Evolutionary conservation across 768 basidiomycete genomes (phyloP).

Genomic region (Clitopilus passeckerianus): DNA sequence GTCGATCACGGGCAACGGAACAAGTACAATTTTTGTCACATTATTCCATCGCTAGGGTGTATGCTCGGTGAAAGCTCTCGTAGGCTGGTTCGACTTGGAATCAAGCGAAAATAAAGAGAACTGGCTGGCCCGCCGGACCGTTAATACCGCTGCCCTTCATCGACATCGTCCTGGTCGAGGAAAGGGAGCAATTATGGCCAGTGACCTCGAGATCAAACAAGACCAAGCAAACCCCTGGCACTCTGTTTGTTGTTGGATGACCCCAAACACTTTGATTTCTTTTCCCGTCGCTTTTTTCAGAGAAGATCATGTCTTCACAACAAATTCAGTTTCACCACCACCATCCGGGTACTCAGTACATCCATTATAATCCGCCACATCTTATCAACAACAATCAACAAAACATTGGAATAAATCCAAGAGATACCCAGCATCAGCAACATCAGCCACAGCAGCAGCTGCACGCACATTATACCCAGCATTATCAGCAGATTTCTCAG

Average conservation of each 20-base stretch:
- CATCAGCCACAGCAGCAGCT: slow-evolving; percentile 5
- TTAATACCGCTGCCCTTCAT: not conserved
- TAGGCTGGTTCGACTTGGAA: not conserved
- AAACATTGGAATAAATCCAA: slow-evolving; percentile 18
- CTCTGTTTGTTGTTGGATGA: slow-evolving; percentile 9
- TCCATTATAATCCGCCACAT: slow-evolving; percentile 30
- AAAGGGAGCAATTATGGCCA: not conserved
- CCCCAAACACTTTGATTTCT: slow-evolving; percentile 36
- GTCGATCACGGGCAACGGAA: too few species aligned
- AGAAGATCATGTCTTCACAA: slow-evolving; percentile 34
- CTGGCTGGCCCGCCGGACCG: not conserved
- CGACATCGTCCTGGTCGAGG: too few species aligned
- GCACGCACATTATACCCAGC: slow-evolving; percentile 15
- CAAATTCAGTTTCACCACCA: slow-evolving; percentile 28
- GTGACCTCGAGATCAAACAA: slow-evolving; percentile 8
- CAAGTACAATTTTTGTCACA: not conserved
- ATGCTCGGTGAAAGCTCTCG: not conserved
- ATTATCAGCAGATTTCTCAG: slow-evolving; percentile 12
- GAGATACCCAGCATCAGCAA: slow-evolving; percentile 21
- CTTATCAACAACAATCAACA: slow-evolving; percentile 12
- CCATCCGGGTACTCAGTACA: slow-evolving; percentile 27
- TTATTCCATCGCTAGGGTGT: not conserved
- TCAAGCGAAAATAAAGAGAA: not conserved
- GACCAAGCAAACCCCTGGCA: slow-evolving; percentile 5
- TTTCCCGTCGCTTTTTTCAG: slow-evolving; percentile 15